Percentiles rank a stretch among this genome's conserved stretches.
Conservation (phyloP, 345 rosid genomes). For the Barbarea vulgaris region DNA sequence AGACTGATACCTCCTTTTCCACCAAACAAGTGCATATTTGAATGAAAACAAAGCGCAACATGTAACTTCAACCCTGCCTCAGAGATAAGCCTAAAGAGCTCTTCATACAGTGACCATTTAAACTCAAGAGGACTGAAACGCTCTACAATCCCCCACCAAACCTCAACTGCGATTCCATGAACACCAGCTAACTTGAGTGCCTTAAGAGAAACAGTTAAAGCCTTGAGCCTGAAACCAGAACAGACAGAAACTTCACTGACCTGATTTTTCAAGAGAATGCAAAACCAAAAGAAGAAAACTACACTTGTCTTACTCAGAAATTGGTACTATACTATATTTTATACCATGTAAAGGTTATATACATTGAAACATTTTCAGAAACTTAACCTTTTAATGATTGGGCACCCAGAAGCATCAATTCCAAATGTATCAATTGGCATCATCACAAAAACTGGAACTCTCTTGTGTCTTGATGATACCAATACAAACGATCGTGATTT, state of each 20-base stretch:
- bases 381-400: conserved; percentile 54
- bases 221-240: conserved; percentile 62
- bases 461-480: conserved; percentile 61
- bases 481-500: conserved; percentile 51
- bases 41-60: conserved; percentile 63
- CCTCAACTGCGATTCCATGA: conserved; percentile 72
- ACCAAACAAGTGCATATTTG: conserved; percentile 49
- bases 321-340: background rate
- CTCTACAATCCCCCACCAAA: conserved; percentile 78
- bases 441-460: conserved; percentile 63
- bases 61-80: conserved; percentile 64
- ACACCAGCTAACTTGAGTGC: conserved; percentile 78
- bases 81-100: conserved; percentile 56
- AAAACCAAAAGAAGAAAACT: background rate
- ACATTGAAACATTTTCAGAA: conserved; percentile 11
- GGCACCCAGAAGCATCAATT: conserved; percentile 59
- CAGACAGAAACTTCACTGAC: conserved; percentile 19
- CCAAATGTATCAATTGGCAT: conserved; percentile 55
- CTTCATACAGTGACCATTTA: conserved; percentile 66
- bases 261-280: background rate
- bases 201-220: conserved; percentile 66
- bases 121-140: conserved; percentile 60
- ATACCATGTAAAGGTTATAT: conserved; percentile 27
- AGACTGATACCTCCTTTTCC: conserved; percentile 59
- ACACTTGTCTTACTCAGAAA: conserved; percentile 1